Conservation (phyloP, 768 basidiomycete species). For the Crucibulum laeve region DNA sequence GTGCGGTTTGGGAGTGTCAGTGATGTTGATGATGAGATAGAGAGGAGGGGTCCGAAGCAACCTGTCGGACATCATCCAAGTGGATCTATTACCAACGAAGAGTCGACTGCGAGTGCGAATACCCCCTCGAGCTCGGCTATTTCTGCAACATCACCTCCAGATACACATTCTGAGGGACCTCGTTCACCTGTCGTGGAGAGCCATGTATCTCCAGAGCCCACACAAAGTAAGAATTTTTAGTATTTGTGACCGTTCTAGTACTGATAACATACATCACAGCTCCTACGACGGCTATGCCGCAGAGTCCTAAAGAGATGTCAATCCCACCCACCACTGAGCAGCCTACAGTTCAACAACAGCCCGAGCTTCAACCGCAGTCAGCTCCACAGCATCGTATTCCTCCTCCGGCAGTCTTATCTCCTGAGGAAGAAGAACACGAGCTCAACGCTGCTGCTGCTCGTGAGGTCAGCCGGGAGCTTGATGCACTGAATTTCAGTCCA, state of each 20-base stretch:
- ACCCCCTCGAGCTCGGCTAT: no score
- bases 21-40: slow-evolving; percentile 33
- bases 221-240: no score
- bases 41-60: slow-evolving; percentile 17
- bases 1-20: slow-evolving; percentile 40
- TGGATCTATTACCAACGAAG: no score
- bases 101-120: no score
- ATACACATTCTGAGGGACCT: no score
- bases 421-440: slow-evolving; percentile 46
- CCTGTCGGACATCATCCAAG: slow-evolving; percentile 1
- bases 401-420: slow-evolving; percentile 32
- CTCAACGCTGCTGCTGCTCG: slow-evolving; percentile 65
- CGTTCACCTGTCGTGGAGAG: no score
- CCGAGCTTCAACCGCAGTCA: not conserved
- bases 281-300: no score
- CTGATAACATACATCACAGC: no score
- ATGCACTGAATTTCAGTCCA: slow-evolving; percentile 40
- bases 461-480: slow-evolving; percentile 63
- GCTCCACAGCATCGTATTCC: slow-evolving; percentile 8
- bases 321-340: not conserved
- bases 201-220: no score
- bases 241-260: no score
- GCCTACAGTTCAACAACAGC: not conserved
- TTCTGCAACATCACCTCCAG: no score
- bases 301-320: no score